Conservation (phyloP, 202 grass and related monocot genomes). For the Digitaria exilis region DNA sequence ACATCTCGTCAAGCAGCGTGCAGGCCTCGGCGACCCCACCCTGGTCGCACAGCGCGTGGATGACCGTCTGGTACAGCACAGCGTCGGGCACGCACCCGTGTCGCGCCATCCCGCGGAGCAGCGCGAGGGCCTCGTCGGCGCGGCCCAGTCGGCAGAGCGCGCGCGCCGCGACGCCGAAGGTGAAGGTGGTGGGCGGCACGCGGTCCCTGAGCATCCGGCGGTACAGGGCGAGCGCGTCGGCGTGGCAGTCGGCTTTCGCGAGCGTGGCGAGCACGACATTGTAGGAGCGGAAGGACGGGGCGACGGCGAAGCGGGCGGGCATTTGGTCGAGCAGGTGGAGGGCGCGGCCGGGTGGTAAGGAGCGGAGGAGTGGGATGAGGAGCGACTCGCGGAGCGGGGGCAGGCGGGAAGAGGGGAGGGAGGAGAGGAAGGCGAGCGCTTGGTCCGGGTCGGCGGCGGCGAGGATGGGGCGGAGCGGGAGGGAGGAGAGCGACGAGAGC, state of each 20-base stretch:
- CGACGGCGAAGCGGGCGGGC: slow-evolving; percentile 43
- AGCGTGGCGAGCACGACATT: slow-evolving; percentile 65
- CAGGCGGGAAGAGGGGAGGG: slow-evolving; percentile 37
- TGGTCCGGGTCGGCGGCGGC: slow-evolving; percentile 47
- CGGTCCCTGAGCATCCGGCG: slow-evolving; percentile 59
- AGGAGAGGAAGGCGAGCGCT: slow-evolving; percentile 52
- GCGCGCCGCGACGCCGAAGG: slow-evolving; percentile 62
- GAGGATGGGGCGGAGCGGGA: slow-evolving; percentile 61
- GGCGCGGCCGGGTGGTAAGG: slow-evolving; percentile 52
- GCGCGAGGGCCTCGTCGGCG: slow-evolving; percentile 55
- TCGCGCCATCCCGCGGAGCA: slow-evolving; percentile 72
- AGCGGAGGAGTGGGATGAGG: slow-evolving; percentile 56
- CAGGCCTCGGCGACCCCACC: slow-evolving; percentile 57
- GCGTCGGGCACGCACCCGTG: slow-evolving; percentile 77
- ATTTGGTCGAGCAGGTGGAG: slow-evolving; percentile 89
- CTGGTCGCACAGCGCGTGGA: slow-evolving; percentile 58
- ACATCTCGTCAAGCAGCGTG: slow-evolving; percentile 91
- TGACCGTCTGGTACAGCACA: slow-evolving; percentile 79
- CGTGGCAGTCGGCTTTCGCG: slow-evolving; percentile 53
- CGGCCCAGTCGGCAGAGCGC: slow-evolving; percentile 64
- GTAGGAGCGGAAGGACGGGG: slow-evolving; percentile 76
- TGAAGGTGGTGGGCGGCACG: slow-evolving; percentile 74
- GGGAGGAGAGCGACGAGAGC: slow-evolving; percentile 46
- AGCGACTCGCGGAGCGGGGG: slow-evolving; percentile 62
- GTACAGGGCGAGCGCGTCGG: slow-evolving; percentile 54